These are phyloP conservation scores for Xylaria grammica DNA, from an alignment of 495 filamentous ascomycete species.

Conservation along the genomic window DNA sequence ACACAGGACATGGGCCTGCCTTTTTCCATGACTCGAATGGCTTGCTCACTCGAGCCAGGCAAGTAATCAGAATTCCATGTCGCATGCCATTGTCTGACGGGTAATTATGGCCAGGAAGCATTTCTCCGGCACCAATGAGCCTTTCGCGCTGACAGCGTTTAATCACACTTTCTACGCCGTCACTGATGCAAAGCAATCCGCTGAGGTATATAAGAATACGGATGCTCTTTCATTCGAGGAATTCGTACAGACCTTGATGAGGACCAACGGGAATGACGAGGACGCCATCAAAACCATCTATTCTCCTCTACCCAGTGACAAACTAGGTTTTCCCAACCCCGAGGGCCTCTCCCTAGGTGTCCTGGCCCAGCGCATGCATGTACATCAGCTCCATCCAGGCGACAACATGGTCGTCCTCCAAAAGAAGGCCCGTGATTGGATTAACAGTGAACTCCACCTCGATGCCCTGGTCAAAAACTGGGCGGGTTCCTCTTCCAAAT, in stretches of 20 bases:
- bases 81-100: too few species aligned
- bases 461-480: not conserved
- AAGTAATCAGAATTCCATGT: not conserved
- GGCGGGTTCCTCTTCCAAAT: not conserved
- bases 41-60: not conserved
- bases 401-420: slow-evolving; percentile 18
- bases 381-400: slow-evolving; percentile 30
- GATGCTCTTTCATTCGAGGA: slow-evolving; percentile 31
- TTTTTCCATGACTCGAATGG: not conserved
- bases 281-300: slow-evolving; percentile 20
- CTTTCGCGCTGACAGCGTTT: slow-evolving; percentile 27
- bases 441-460: slow-evolving; percentile 13
- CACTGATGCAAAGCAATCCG: slow-evolving; percentile 24
- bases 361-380: slow-evolving; percentile 26
- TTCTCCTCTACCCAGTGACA: slow-evolving; percentile 5
- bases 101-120: not conserved
- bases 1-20: not conserved
- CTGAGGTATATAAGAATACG: slow-evolving; percentile 31
- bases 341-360: slow-evolving; percentile 19
- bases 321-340: slow-evolving; percentile 30
- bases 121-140: slow-evolving; percentile 23
- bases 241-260: slow-evolving; percentile 28
- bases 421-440: slow-evolving; percentile 2
- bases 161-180: slow-evolving; percentile 32
- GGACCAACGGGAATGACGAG: slow-evolving; percentile 16